A percentile compares a stretch with the other conserved stretches of the same genome.
These are phyloP conservation scores for Emericellopsis cladophorae DNA, from an alignment of 2,329 filamentous ascomycete species.

Conservation along the genomic window DNA sequence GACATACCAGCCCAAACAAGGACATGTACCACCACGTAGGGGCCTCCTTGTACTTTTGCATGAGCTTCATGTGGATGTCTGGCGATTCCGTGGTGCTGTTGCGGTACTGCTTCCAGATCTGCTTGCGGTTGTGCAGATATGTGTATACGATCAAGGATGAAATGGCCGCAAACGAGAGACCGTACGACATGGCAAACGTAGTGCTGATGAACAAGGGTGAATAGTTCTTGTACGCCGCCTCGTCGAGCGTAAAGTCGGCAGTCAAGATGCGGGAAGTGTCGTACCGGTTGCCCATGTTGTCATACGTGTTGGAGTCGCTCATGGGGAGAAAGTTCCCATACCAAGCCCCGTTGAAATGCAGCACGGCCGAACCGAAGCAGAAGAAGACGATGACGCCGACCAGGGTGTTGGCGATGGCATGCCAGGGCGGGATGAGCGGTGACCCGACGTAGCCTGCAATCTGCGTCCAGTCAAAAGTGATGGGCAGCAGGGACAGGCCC, in stretches of 20 bases:
- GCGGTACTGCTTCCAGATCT: slow-evolving; percentile 51
- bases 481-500: slow-evolving; percentile 54
- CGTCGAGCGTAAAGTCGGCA: slow-evolving; percentile 47
- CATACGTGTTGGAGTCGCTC: slow-evolving; percentile 57
- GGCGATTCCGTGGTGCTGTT: slow-evolving; percentile 46
- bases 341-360: slow-evolving; percentile 57
- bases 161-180: slow-evolving; percentile 60
- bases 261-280: slow-evolving; percentile 53
- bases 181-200: slow-evolving; percentile 58
- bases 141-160: slow-evolving; percentile 57
- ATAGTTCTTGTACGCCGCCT: slow-evolving; percentile 51
- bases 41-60: slow-evolving; percentile 49
- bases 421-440: slow-evolving; percentile 58
- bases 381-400: slow-evolving; percentile 56
- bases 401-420: slow-evolving; percentile 61
- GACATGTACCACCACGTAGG: slow-evolving; percentile 52
- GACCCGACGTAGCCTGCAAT: slow-evolving; percentile 56
- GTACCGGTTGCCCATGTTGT: slow-evolving; percentile 54
- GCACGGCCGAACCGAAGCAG: slow-evolving; percentile 40
- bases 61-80: slow-evolving; percentile 52
- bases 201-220: slow-evolving; percentile 59
- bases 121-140: slow-evolving; percentile 51
- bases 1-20: slow-evolving; percentile 39
- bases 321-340: slow-evolving; percentile 55
- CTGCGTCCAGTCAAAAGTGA: slow-evolving; percentile 69